Evolutionary conservation across 164 flowering plant species (phyloP).

Genomic region (Cinnamomum chago): DNA sequence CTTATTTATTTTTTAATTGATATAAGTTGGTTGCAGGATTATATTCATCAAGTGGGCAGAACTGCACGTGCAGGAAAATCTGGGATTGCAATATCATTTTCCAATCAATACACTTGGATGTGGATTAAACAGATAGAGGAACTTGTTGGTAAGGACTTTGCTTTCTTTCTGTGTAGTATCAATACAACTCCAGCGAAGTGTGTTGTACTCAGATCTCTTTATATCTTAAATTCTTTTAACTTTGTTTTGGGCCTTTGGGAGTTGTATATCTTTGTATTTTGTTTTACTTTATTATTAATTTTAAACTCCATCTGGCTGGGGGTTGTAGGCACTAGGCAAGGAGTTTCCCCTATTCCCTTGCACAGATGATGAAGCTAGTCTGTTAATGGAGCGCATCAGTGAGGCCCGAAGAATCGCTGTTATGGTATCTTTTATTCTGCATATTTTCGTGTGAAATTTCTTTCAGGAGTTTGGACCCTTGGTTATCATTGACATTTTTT

Average conservation of each 20-base stretch:
- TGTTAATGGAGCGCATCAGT: slow-evolving; percentile 53
- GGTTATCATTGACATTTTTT: too few species aligned
- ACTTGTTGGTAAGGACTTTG: slow-evolving; percentile 42
- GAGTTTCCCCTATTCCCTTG: slow-evolving; percentile 63
- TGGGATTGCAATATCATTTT: slow-evolving; percentile 84
- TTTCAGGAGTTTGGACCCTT: too few species aligned
- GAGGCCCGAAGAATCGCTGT: slow-evolving; percentile 74
- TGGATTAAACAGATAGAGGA: slow-evolving; percentile 84
- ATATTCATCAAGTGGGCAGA: slow-evolving; percentile 96
- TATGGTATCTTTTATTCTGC: slow-evolving; percentile 34
- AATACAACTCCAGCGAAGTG: too few species aligned
- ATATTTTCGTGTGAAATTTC: background rate
- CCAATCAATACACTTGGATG: slow-evolving; percentile 80
- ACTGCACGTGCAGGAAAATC: slow-evolving; percentile 97
- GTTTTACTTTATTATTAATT: too few species aligned
- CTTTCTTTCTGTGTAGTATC: background rate
- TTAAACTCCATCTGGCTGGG: too few species aligned
- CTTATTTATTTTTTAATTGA: too few species aligned
- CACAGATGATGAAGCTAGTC: slow-evolving; percentile 62
- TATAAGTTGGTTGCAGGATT: slow-evolving; percentile 48
- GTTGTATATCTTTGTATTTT: too few species aligned
- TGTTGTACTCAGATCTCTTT: too few species aligned
- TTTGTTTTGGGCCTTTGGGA: too few species aligned
- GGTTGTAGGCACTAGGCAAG: slow-evolving; percentile 64
- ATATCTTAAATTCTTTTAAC: too few species aligned